These are phyloP conservation scores for Xylariaceae sp. DNA, from an alignment of 2,329 filamentous ascomycete species.

Conservation along the genomic window DNA sequence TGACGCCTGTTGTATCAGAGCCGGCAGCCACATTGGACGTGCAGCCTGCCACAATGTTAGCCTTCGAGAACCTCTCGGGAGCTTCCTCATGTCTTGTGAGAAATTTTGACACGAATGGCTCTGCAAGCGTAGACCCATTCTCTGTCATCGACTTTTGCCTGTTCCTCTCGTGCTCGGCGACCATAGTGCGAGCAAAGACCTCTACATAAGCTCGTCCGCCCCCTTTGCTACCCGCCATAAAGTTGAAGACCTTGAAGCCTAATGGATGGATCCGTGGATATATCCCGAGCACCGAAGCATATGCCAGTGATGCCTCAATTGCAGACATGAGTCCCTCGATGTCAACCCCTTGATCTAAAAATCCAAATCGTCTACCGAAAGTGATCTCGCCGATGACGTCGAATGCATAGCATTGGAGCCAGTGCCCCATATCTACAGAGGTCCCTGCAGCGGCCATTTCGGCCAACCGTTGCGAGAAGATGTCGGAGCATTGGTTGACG, in stretches of 20 bases:
- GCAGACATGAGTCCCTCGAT: constrained; percentile 25
- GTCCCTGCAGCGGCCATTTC: constrained; percentile 21
- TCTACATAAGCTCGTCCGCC: constrained; percentile 26
- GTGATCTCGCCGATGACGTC: constrained; percentile 38
- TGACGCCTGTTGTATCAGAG: constrained; percentile 34
- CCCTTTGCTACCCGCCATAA: constrained; percentile 16
- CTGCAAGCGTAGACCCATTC: neutral
- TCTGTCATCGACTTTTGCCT: neutral
- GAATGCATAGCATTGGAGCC: constrained; percentile 38
- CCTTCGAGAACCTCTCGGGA: constrained; percentile 30
- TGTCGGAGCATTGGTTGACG: constrained; percentile 29
- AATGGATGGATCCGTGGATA: constrained; percentile 16
- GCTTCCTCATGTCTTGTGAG: constrained; percentile 21
- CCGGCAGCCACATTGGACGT: constrained; percentile 32
- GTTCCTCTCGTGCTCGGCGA: constrained; percentile 12
- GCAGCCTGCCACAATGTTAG: constrained; percentile 20
- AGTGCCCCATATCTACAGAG: constrained; percentile 30
- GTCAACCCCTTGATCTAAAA: constrained; percentile 34
- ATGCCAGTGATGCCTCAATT: constrained; percentile 23
- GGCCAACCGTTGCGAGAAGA: constrained; percentile 27
- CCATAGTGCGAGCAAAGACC: constrained; percentile 20
- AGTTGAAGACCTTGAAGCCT: constrained; percentile 8
- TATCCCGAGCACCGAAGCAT: constrained; percentile 25
- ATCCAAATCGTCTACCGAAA: constrained; percentile 32
- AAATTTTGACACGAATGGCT: constrained; percentile 29